Base-by-base conservation (phyloP, 2,329 filamentous ascomycete species). In the Sporothrix dimorphospora region DNA sequence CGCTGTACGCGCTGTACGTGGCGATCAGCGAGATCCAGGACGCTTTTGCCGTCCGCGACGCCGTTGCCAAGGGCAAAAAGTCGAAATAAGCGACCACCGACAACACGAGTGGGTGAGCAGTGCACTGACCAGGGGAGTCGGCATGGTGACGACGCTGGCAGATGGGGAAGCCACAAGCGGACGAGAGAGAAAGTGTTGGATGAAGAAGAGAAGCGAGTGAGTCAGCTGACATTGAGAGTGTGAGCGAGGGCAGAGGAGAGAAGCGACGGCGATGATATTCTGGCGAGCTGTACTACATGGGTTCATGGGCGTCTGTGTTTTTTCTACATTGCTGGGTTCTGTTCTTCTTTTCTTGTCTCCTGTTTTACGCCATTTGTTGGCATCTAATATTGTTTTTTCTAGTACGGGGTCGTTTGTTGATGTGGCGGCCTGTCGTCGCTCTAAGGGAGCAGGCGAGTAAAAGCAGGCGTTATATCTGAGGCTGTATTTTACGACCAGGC, bases 1-100 rank as follows among this genome's bases (percentile, higher is more conserved):
- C 90, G 0, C 71, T 87, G 1, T 91, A 89, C 79, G 83, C 86
- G 24, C 82, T 90, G 71, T 89, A 83, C 75, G 84, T 89, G 71
- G 83, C 86, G 1, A 83, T 84, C 53, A 75, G 77, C 24, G 87
- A 91, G 74, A 89, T 91, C 69, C 82, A 83, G 9, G 81, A 84
- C 70, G 88, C 88, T 0, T 86, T 89, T 75, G 79, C 79, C 71
- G 80, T 81, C n/a, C 77, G 83, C 63, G 78, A 74, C 1, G 78
- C 74, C 42, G 76, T 78, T n/a, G 73, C 78, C 45, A 76, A 75
- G 19, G 74, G 74, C 49, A 82, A 80, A 75, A 83, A 83, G 77
- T 70, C 68, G 51, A 79, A 78, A 72, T 80, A 72, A 75, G 74
- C 30, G 14, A 16, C 14, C 47, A 21, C 16, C 6, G 8, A 19